These are phyloP conservation scores for Annulohypoxylon bovei DNA, from an alignment of 495 filamentous ascomycete genomes.

Conservation along the genomic window DNA sequence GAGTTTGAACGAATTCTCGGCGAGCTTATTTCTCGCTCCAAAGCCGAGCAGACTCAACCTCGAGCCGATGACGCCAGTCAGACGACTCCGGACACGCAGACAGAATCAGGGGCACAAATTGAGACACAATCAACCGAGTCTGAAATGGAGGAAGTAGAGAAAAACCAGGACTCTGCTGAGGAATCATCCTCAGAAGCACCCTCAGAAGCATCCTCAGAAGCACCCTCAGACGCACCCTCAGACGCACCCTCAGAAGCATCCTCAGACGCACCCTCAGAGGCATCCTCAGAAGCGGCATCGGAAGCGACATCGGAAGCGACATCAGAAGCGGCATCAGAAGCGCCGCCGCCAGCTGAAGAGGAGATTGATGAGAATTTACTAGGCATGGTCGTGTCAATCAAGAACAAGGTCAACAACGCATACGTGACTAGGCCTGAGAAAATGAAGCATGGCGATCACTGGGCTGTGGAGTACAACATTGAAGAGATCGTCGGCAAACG, in stretches of 20 bases:
- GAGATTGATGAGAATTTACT: constrained; percentile 54
- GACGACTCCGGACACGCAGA: not conserved
- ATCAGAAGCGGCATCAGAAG: not conserved
- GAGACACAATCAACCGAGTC: not conserved
- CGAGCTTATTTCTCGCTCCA: constrained; percentile 46
- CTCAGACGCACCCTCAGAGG: too few relatives aligned
- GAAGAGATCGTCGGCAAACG: constrained; percentile 58
- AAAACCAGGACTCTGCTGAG: constrained; percentile 7
- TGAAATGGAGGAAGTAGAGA: constrained; percentile 5
- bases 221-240: too few relatives aligned
- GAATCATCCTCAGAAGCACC: constrained; percentile 11
- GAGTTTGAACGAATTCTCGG: constrained; percentile 54
- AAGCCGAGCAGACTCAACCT: constrained; percentile 40
- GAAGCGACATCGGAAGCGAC: constrained; percentile 19
- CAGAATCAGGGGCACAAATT: constrained; percentile 9
- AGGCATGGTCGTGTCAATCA: constrained; percentile 73
- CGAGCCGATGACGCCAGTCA: constrained; percentile 25
- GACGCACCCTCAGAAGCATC: too few relatives aligned
- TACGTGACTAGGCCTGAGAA: constrained; percentile 68
- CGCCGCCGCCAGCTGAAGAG: not conserved
- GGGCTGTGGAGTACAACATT: constrained; percentile 81
- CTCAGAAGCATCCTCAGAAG: too few relatives aligned
- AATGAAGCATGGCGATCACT: constrained; percentile 55
- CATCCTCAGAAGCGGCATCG: constrained; percentile 18
- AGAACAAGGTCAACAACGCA: constrained; percentile 76